Evolutionary conservation across 208 protist genomes (phyloP), one percentile per base, ranked within the genome.

Genomic region (Leishmania tropica): DNA sequence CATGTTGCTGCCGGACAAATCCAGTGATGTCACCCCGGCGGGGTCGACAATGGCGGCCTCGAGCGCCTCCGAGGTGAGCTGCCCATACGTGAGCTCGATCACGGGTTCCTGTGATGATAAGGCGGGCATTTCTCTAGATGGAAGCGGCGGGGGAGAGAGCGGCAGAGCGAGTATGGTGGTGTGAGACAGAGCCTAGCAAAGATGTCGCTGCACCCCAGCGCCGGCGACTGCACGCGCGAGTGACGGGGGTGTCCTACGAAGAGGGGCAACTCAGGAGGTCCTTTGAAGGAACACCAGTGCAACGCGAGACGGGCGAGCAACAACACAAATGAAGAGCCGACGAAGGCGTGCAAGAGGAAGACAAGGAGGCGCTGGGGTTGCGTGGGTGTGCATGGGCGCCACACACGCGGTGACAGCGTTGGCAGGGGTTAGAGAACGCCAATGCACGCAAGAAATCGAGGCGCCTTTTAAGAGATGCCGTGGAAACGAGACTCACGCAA

Each of bases 1-100:
- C 62, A 97, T 93, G 78, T 90, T 90, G 85, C 95, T 97, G 53
- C 90, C 94, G 3, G 93, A 96, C 42, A 96, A 78, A 78, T 97
- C 92, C 17, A 97, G 79, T 10, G 86, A 88, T 60, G 75, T 84
- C 40, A 97, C 88, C 13, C 83, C 67, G 35, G 83, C 76, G 28
- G 85, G 87, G 75, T 92, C 81, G 3, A 76, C 76, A 35, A 94
- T 81, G 40, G 83, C 84, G 62, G 87, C 82, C 71, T 71, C 85
- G 37, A 95, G 84, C 15, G 91, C 79, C 48, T 94, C 83, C 11
- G 78, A 76, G 19, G 81, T 92, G 72, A 94, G 78, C 78, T 96
- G 92, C 48, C 89, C 89, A 82, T 95, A 96, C 37, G 83, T 92
- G 47, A 96, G 77, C 76, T 89, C 79, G 53, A 96, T 78, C 31